These are phyloP conservation scores for Cladosporium sp. DNA, from an alignment of 2,329 filamentous ascomycete species.

Conservation along the genomic window DNA sequence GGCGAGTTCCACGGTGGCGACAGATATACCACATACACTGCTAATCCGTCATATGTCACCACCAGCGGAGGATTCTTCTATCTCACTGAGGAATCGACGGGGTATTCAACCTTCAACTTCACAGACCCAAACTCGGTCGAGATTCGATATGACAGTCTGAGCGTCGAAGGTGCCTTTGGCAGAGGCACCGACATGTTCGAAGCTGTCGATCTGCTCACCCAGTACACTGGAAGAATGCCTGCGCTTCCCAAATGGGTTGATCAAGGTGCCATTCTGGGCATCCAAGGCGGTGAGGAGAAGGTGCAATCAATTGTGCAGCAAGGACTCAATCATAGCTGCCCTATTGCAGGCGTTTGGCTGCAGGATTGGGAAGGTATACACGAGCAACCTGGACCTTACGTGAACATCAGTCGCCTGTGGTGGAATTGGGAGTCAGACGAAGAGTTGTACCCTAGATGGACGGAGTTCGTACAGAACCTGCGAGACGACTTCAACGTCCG, in stretches of 20 bases:
- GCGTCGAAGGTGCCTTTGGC: conserved; percentile 21
- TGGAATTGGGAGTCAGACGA: conserved; percentile 36
- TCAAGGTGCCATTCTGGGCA: conserved; percentile 32
- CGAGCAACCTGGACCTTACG: conserved; percentile 29
- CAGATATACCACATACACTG: conserved; percentile 31
- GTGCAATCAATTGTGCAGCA: conserved; percentile 30
- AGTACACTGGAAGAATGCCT: conserved; percentile 31
- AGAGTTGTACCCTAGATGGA: conserved; percentile 31
- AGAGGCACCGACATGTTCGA: conserved; percentile 24
- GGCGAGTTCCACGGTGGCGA: conserved; percentile 26
- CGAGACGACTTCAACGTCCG: conserved; percentile 28
- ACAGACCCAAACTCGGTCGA: conserved; percentile 18
- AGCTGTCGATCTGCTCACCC: conserved; percentile 30
- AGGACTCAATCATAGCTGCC: conserved; percentile 25
- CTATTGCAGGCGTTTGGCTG: conserved; percentile 33
- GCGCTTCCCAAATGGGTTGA: conserved; percentile 28
- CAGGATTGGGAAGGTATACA: conserved; percentile 35
- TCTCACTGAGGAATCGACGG: conserved; percentile 26
- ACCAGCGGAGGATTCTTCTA: conserved; percentile 29
- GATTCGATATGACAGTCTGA: conserved; percentile 21
- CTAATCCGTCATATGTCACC: conserved; percentile 29
- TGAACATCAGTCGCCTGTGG: conserved; percentile 33
- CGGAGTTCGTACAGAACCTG: conserved; percentile 31
- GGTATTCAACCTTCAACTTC: conserved; percentile 31
- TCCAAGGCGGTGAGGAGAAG: conserved; percentile 33